Percentiles rank a stretch among this genome's conserved stretches.
phyloP scores from a whole-genome alignment of 1,284 basidiomycete species.

The Microbotryum violaceum region DNA sequence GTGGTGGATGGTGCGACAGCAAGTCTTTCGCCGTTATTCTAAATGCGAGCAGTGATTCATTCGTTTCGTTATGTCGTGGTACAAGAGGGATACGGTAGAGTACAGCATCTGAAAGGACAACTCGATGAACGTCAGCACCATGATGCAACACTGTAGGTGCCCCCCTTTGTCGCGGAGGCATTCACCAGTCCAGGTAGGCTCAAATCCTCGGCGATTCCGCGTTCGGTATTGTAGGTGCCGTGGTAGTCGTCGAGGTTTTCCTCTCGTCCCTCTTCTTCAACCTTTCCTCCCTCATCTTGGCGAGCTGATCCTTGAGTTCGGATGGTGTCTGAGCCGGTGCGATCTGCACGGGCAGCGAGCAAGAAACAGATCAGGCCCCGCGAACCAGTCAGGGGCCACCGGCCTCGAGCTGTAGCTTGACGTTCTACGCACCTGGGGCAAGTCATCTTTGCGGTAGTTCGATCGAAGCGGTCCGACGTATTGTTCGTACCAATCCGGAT shows the following conservation, averaged over 20 bases:
- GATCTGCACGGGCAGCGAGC: not conserved
- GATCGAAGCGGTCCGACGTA: constrained; percentile 36
- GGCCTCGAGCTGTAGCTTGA: not conserved
- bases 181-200: too few relatives aligned
- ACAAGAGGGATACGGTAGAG: too few relatives aligned
- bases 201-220: too few relatives aligned
- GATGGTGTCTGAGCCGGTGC: constrained; percentile 14
- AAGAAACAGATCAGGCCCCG: not conserved
- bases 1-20: too few relatives aligned
- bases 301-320: constrained; percentile 22
- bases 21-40: too few relatives aligned
- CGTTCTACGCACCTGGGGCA: constrained; percentile 18
- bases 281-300: constrained; percentile 15
- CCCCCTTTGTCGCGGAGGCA: too few relatives aligned
- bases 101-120: too few relatives aligned
- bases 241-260: not conserved
- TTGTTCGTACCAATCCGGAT: constrained; percentile 39
- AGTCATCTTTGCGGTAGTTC: constrained; percentile 16
- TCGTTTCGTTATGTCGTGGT: too few relatives aligned
- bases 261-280: constrained; percentile 8
- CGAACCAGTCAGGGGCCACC: not conserved
- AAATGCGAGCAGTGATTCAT: too few relatives aligned
- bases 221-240: too few relatives aligned
- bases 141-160: too few relatives aligned
- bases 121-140: too few relatives aligned